Conservation (phyloP, 257 asterid species). For the Rubia yunnanensis region DNA sequence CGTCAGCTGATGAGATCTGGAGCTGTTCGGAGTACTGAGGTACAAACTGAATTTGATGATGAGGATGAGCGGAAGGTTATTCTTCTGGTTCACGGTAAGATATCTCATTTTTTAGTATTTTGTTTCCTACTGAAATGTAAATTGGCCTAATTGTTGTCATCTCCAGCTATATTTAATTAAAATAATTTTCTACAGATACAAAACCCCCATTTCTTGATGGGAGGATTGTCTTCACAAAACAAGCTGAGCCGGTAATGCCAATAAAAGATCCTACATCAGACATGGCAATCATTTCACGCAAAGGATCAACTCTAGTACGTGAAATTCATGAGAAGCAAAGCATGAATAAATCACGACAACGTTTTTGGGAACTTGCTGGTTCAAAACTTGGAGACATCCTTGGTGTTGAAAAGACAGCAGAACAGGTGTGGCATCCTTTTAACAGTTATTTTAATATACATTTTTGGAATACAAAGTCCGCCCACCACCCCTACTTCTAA, state of each 20-base stretch:
- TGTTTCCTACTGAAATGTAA: neutral
- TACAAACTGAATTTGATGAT: slow-evolving; percentile 90
- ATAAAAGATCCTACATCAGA: slow-evolving; percentile 95
- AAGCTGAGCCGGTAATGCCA: slow-evolving; percentile 94
- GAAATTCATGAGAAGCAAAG: slow-evolving; percentile 96
- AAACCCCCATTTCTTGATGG: slow-evolving; percentile 98
- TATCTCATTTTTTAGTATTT: neutral
- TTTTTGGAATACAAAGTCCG: neutral
- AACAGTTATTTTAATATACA: neutral
- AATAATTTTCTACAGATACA: slow-evolving; percentile 53
- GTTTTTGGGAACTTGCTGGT: slow-evolving; percentile 99
- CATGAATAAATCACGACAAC: slow-evolving; percentile 83
- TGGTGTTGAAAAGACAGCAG: slow-evolving; percentile 93
- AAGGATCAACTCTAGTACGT: slow-evolving; percentile 81
- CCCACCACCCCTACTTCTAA: neutral
- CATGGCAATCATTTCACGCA: slow-evolving; percentile 96
- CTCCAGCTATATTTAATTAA: slow-evolving; percentile 12
- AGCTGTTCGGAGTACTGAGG: slow-evolving; percentile 93
- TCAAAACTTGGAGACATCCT: slow-evolving; percentile 89
- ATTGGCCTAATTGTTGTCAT: neutral
- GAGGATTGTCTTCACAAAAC: slow-evolving; percentile 85
- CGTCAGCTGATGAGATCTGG: slow-evolving; percentile 95
- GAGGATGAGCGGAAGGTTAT: slow-evolving; percentile 92
- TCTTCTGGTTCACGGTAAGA: slow-evolving; percentile 91
- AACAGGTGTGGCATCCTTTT: slow-evolving; percentile 53